phyloP scores from a whole-genome alignment of 192 early-diverging fungal species.

The Paraglomus occultum region DNA sequence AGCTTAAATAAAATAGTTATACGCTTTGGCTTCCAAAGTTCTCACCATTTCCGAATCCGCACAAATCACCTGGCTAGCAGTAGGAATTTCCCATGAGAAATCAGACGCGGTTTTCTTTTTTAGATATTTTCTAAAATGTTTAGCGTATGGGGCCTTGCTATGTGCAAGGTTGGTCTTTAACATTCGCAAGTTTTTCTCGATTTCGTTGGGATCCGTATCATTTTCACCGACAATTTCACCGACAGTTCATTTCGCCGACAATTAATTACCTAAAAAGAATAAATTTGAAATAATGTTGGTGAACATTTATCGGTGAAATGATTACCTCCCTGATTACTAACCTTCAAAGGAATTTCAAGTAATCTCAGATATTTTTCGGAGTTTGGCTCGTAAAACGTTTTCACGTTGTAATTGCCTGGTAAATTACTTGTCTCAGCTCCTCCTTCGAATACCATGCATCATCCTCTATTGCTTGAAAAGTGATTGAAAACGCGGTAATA shows the following conservation, averaged over 20 bases:
- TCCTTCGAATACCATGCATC: constrained; percentile 18
- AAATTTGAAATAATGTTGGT: too few relatives aligned
- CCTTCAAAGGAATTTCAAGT: constrained; percentile 22
- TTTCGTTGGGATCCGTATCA: too few relatives aligned
- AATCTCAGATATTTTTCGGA: constrained; percentile 14
- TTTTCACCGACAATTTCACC: too few relatives aligned
- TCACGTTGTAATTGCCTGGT: constrained; percentile 17
- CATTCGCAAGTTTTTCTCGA: constrained; percentile 12
- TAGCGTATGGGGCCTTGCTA: constrained; percentile 11
- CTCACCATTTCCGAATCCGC: not conserved
- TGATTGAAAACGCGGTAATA: constrained; percentile 21
- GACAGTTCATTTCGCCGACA: too few relatives aligned
- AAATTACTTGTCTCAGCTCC: constrained; percentile 7
- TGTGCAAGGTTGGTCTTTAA: constrained; percentile 23
- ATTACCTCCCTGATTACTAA: too few relatives aligned
- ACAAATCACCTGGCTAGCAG: not conserved
- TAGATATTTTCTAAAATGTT: constrained; percentile 18
- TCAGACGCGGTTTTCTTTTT: constrained; percentile 23
- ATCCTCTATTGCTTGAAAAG: constrained; percentile 22
- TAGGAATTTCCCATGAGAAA: not conserved
- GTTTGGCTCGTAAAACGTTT: not conserved
- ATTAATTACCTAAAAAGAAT: too few relatives aligned
- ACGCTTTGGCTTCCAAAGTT: not conserved
- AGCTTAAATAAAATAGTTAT: not conserved
- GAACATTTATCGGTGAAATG: too few relatives aligned